Base-by-base conservation (phyloP, 192 early-diverging fungal species). In the Tieghemiomyces parasiticus region DNA sequence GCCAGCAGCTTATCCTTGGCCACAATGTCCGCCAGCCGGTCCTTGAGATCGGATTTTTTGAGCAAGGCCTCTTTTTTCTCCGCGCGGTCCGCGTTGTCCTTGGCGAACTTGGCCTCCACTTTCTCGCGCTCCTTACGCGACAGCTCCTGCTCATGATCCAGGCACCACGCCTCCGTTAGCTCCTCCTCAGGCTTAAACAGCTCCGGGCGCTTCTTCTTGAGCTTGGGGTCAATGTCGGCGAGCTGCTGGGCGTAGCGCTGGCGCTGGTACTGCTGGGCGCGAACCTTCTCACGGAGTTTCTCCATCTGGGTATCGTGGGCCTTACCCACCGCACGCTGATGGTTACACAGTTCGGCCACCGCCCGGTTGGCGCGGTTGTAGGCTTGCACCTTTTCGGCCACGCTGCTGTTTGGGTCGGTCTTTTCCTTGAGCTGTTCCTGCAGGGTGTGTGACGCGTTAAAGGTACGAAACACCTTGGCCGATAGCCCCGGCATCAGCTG, bases 391-490 rank as follows among this genome's bases (percentile, higher is more conserved):
- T 95, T 97, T 58, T 99, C 93, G 1, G 76, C 72, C 19, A 88
- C 60, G 0, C 85, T 79, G 22, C 85, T 89, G 14, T 83, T 69
- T 6, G 46, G 58, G 1, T 82, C 82, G 16, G 89, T 94, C 61
- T 74, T 66, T 50, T 69, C 69, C 14, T 81, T 56, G 28, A 97
- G 75, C 71, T 98, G 82, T 51, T 89, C 74, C 72, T 95, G 91
- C 77, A 95, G 94, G 2, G 90, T 92, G 61, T 77, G 74, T 19
- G 92, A 95, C 8, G 95, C 95, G 64, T 98, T 98, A 71, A 81
- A 95, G 26, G 95, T 98, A 90, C 95, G 93, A 75, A 98, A 98
- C 19, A 98, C 95, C 69, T 98, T 98, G 49, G 93, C 95, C 4
- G 91, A 92, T 51, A 98, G 69, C 4, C 93, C 92, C 16, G 78